Conservation (phyloP, 2,329 filamentous ascomycete genomes). For the Penicillium sclerotiorum region DNA sequence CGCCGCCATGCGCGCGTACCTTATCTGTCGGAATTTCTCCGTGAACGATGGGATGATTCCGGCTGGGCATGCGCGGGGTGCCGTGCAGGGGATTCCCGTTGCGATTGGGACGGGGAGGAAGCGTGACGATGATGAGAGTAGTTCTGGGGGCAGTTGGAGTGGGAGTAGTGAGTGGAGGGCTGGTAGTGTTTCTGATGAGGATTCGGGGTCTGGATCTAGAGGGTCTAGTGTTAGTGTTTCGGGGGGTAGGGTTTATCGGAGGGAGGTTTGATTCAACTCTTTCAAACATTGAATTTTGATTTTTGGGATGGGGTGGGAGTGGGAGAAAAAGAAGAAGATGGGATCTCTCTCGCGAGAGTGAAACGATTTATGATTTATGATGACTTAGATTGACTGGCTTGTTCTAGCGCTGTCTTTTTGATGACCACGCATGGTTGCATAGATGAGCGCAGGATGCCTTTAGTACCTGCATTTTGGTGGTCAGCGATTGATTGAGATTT, state of each 20-base stretch:
- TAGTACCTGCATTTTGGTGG: background rate
- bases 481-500: slow-evolving; percentile 2
- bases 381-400: background rate
- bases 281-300: too few species aligned
- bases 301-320: background rate
- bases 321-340: background rate
- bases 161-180: slow-evolving; percentile 49
- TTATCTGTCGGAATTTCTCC: slow-evolving; percentile 97
- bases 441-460: too few species aligned
- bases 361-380: slow-evolving; percentile 2
- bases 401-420: background rate
- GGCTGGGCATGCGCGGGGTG: slow-evolving; percentile 56
- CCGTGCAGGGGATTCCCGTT: slow-evolving; percentile 64
- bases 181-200: background rate
- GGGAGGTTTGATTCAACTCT: too few species aligned
- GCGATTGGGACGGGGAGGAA: slow-evolving; percentile 64
- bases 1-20: slow-evolving; percentile 92
- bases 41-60: slow-evolving; percentile 90
- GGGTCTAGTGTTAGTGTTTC: background rate
- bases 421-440: slow-evolving; percentile 3
- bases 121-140: slow-evolving; percentile 52
- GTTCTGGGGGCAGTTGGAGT: slow-evolving; percentile 52
- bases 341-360: background rate
- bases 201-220: background rate
- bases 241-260: too few species aligned